phyloP scores from a whole-genome alignment of 768 basidiomycete genomes.

The Phaeolepiota aurea region DNA sequence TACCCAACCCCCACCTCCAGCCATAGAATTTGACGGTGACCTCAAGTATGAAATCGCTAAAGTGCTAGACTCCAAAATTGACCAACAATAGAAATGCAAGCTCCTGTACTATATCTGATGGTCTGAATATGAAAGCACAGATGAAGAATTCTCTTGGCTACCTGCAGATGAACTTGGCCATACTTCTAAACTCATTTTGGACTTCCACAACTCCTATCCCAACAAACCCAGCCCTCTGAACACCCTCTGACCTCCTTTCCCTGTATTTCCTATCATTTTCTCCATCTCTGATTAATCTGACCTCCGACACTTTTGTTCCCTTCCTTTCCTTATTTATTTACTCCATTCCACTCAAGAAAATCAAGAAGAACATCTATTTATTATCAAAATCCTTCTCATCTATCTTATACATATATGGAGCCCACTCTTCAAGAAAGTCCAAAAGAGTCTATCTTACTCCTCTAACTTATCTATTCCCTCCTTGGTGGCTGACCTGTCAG shows the following conservation, averaged over 20 bases:
- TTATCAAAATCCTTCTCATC: background rate
- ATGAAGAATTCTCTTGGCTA: background rate
- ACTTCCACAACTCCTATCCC: background rate
- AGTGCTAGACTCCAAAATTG: conserved; percentile 2
- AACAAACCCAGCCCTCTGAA: conserved; percentile 1
- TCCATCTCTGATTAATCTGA: too few species aligned
- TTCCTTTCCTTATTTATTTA: too few species aligned
- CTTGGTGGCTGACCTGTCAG: too few species aligned
- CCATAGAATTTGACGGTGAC: background rate
- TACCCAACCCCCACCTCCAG: background rate
- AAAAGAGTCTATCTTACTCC: background rate
- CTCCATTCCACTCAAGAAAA: too few species aligned
- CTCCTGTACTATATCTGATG: background rate
- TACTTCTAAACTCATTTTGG: background rate
- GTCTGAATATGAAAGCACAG: background rate
- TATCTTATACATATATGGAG: background rate
- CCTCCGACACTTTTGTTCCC: too few species aligned
- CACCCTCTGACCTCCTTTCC: background rate
- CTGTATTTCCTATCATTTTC: too few species aligned
- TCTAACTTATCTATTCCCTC: background rate
- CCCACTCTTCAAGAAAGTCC: background rate
- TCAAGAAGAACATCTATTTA: background rate
- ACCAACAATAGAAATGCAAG: background rate
- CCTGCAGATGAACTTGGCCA: background rate
- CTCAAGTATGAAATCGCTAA: background rate